Base-by-base conservation (phyloP, 169 alveolate species). In the Eimeria nieschulzi region DNA sequence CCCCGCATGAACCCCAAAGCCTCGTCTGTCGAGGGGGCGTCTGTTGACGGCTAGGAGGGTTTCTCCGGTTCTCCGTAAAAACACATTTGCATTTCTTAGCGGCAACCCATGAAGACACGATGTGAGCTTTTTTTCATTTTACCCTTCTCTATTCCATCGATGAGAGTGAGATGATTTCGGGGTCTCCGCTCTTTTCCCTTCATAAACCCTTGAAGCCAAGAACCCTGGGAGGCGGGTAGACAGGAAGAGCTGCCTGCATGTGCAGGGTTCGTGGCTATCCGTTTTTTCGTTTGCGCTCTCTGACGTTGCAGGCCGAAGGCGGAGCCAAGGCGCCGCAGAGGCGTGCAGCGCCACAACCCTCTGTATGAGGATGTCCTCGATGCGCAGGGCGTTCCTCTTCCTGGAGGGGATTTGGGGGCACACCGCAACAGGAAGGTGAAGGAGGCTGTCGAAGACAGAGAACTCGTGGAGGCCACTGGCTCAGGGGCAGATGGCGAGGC, bases 221-320 rank as follows among this genome's bases (percentile, higher is more conserved):
- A n/a, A n/a, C n/a, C n/a, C n/a, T n/a, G n/a, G n/a, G n/a, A n/a
- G n/a, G n/a, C n/a, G n/a, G n/a, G n/a, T n/a, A 33, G 6, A 33
- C 46, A 33, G 46, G 46, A 3, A 33, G 3, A 33, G 46, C 46
- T 33, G 46, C 46, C 0, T 33, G 46, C 46, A 33, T 19, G 54
- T 46, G 54, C 53, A 25, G 13, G 39, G 7, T 54, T 56, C 64
- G 66, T 7, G 26, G 26, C 66, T 25, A 39, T 70, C 54, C 54
- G 59, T 33, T 9, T 33, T 70, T n/a, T n/a, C n/a, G n/a, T n/a
- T n/a, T n/a, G n/a, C n/a, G n/a, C n/a, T n/a, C n/a, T n/a, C n/a
- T n/a, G n/a, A n/a, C n/a, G n/a, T n/a, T n/a, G n/a, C 56, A 87
- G 92, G 92, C 87, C 92, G 39, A 72, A 87, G 25, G 80, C 83